Base-by-base conservation (phyloP, 495 filamentous ascomycete species). In the Aspergillus heteromorphus region DNA sequence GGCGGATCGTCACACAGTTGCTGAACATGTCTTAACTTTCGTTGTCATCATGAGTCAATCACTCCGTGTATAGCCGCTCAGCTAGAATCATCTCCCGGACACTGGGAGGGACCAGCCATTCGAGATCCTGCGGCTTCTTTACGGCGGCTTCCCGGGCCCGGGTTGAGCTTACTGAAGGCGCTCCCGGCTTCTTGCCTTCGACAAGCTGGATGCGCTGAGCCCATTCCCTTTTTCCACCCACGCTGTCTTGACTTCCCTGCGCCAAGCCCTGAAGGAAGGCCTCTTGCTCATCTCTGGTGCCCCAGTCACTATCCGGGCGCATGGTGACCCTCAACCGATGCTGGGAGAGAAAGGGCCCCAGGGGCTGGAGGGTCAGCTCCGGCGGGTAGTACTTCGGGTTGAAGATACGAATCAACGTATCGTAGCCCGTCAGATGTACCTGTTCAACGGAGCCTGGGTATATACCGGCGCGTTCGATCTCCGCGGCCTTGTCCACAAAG, bases 361-460 rank as follows among this genome's bases (percentile, higher is more conserved):
- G 72, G 0, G 81, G 77, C 13, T 74, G 69, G 6, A 87, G 69
- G 0, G 67, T 76, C 59, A 80, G 67, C 0, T 71, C 64, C 0
- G 74, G 79, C 1, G 81, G 77, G 65, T 98, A 98, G 67, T 97
- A 97, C 63, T 88, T 92, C 0, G 86, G 70, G 55, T 90, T 75
- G 63, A 96, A 83, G 49, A 97, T 84, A 21, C 92, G 83, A 17
- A 89, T 84, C 27, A 97, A 64, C 0, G 92, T 96, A 71, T 98
- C 92, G 62, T 83, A 97, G 27, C 92, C 92, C 0, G 83, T 84
- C 16, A 98, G 79, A 71, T 93, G 89, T 17, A 92, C 73, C 62
- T 95, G 89, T 55, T 83, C 78, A 8, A 68, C 57, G 6, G 62
- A 40, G 9, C 40, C 5, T 0, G 73, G 64, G 58, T 86, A 89